Percentiles rank a stretch among this genome's conserved stretches.
Conservation (phyloP, 495 filamentous ascomycete genomes). For the Bacidia gigantensis region DNA sequence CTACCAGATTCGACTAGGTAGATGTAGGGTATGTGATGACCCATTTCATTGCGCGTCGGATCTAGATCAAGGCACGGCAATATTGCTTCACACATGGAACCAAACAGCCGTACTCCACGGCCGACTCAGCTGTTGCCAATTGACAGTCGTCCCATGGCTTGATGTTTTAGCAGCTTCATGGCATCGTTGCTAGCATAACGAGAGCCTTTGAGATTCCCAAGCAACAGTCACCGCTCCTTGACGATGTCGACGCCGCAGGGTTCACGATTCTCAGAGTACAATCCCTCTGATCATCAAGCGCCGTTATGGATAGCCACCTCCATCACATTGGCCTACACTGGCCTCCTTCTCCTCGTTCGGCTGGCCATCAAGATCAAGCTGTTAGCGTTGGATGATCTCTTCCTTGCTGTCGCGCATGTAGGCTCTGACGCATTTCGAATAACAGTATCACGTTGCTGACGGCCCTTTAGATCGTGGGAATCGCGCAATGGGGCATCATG, state of each 20-base stretch:
- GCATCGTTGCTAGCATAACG: background rate
- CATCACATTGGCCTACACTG: constrained; percentile 3
- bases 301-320: constrained; percentile 7
- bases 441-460: background rate
- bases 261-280: constrained; percentile 5
- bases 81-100: no score
- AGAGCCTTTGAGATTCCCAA: background rate
- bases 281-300: constrained; percentile 1
- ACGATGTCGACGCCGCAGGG: background rate
- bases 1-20: no score
- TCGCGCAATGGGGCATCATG: constrained; percentile 2
- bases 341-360: constrained; percentile 2
- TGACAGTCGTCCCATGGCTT: background rate
- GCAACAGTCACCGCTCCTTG: background rate
- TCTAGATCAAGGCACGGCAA: no score
- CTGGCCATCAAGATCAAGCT: background rate
- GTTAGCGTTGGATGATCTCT: constrained; percentile 2
- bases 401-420: constrained; percentile 4
- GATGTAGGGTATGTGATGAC: no score
- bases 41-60: no score
- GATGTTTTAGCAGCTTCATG: background rate
- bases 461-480: background rate
- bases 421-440: background rate
- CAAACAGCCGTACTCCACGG: background rate
- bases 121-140: background rate